phyloP scores from a whole-genome alignment of 163 green algal species.

The Scenedesmus sp. region DNA sequence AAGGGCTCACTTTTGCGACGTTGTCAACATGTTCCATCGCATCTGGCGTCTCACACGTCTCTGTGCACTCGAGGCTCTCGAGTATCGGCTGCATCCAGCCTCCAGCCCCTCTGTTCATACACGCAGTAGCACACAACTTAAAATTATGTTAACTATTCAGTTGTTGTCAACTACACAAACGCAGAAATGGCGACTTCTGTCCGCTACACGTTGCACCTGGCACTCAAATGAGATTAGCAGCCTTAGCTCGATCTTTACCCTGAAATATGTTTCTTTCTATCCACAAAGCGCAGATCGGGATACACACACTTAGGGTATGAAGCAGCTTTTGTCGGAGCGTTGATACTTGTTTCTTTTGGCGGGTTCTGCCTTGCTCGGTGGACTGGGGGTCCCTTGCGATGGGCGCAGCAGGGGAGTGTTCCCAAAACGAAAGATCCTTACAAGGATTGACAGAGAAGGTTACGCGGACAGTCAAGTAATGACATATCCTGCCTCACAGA shows the following conservation, averaged over 20 bases:
- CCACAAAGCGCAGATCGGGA: neutral
- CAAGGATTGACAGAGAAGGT: too few species aligned
- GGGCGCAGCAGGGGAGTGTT: neutral
- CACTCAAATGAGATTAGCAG: neutral
- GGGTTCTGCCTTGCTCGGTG: neutral
- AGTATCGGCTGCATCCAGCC: neutral
- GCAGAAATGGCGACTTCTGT: neutral
- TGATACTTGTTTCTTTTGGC: neutral
- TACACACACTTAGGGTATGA: neutral
- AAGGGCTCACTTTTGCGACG: neutral
- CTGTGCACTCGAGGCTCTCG: slow-evolving; percentile 1
- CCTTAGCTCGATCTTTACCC: neutral
- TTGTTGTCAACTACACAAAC: neutral
- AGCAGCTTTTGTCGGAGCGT: neutral
- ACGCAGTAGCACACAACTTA: neutral
- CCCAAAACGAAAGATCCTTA: too few species aligned
- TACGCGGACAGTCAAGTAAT: too few species aligned
- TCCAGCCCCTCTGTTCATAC: neutral
- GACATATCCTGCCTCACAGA: too few species aligned
- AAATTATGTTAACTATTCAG: neutral
- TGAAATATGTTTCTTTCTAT: neutral
- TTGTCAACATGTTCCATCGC: neutral
- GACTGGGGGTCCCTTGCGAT: neutral
- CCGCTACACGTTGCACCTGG: neutral
- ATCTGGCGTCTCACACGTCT: slow-evolving; percentile 1